Evolutionary conservation across 192 early-diverging fungal genomes (phyloP), one percentile per base, ranked within the genome.

Genomic region (Kickxella alabastrina): DNA sequence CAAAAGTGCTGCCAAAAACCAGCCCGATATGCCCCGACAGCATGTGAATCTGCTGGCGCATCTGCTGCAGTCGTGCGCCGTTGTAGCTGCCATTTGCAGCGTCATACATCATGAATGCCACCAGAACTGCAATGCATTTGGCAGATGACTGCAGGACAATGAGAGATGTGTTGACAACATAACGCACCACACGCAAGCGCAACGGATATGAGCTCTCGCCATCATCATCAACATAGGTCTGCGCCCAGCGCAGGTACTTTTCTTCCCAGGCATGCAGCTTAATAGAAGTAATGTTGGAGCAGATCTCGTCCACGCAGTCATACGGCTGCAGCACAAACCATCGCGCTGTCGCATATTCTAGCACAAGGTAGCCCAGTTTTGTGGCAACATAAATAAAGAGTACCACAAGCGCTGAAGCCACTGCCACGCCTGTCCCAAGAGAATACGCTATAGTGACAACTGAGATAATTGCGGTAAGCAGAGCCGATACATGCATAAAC

Each of bases 251-350:
- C 54, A 87, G 64, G 54, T 92, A 92, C 15, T 87, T 80, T 1
- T 73, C 61, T 59, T 92, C 93, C 90, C 90, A 96, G 23, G 91
- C 91, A 60, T 92, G 92, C 21, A 96, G 68, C 63, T 96, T 96
- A 67, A 96, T 92, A 10, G 93, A 89, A 42, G 88, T 89, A 49
- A 96, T 96, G 29, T 89, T 87, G 46, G 87, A 88, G 52, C 93
- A 67, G 17, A 96, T 66, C 68, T 96, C 93, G 57, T 93, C 68
- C 80, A 91, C 84, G 38, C 82, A 55, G 61, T 86, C 86, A 22
- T 48, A 62, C 6, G 59, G 29, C 32, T 62, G 59, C 38, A 62
- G 34, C 25, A 48, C 44, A 41, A 49, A 39, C 28, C 44, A 53
- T 3, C 52, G 27, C 9, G 50, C 42, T 14, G 58, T 60, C 4